Conservation (phyloP, 192 early-diverging fungal species). For the Linnemannia elongata region DNA sequence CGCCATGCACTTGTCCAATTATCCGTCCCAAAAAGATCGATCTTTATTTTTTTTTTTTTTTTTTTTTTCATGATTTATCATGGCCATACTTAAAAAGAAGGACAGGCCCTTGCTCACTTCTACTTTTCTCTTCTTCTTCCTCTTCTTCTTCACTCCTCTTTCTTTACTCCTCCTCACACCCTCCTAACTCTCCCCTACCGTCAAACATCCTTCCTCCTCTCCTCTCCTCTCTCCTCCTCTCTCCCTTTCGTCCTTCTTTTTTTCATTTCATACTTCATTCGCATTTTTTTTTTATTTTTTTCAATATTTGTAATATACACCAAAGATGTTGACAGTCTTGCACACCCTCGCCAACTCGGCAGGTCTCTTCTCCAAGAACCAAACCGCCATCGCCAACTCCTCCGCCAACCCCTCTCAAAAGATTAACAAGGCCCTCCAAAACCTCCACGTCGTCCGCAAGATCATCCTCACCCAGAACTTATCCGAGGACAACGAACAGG, state of each 20-base stretch:
- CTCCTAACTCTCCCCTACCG: no score
- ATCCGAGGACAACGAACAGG: conserved; percentile 37
- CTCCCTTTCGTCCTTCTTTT: not conserved
- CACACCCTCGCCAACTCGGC: conserved; percentile 54
- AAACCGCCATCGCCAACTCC: not conserved
- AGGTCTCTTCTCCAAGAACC: conserved; percentile 35
- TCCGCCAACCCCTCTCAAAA: conserved; percentile 24
- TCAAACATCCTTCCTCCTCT: not conserved
- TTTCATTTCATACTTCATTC: not conserved
- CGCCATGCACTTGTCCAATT: no score
- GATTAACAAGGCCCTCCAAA: conserved; percentile 46
- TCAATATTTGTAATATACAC: not conserved
- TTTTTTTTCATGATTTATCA: not conserved
- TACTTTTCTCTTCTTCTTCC: not conserved
- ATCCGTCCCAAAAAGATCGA: no score
- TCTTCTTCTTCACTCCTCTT: conserved; percentile 12
- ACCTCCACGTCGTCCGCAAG: conserved; percentile 48
- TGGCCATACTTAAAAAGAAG: not conserved
- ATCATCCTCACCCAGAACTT: conserved; percentile 47
- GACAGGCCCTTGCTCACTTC: not conserved
- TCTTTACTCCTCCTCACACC: not conserved
- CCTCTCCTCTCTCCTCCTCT: not conserved
- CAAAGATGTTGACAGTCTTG: conserved; percentile 45
- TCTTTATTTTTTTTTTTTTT: no score
- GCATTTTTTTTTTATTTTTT: not conserved